A percentile compares a stretch with the other conserved stretches of the same genome.
phyloP scores from a whole-genome alignment of 2,329 filamentous ascomycete genomes.

The Trichoderma harzianum region DNA sequence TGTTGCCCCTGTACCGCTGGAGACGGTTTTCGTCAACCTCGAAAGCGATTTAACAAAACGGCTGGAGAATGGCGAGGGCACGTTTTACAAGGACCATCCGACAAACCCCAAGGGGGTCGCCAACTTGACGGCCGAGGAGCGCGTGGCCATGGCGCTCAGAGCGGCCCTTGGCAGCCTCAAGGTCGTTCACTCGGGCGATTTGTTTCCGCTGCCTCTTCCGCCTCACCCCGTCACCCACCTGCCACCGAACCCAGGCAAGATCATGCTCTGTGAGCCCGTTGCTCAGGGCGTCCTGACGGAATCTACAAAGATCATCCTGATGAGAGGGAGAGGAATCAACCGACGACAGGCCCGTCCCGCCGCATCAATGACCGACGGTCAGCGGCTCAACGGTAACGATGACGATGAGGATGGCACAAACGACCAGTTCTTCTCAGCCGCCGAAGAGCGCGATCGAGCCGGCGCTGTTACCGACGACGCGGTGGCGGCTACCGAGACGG shows the following conservation, averaged over 20 bases:
- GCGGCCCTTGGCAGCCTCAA: conserved; percentile 69
- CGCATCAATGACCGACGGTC: conserved; percentile 41
- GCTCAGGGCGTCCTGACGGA: conserved; percentile 78
- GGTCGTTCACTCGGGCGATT: conserved; percentile 79
- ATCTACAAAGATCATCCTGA: conserved; percentile 79
- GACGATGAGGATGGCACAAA: conserved; percentile 77
- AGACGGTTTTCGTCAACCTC: conserved; percentile 82
- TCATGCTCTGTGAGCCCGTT: conserved; percentile 92
- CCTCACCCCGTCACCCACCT: conserved; percentile 85
- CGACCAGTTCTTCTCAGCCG: conserved; percentile 89
- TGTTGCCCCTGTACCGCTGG: conserved; percentile 73
- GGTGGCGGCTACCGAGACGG: conserved; percentile 58
- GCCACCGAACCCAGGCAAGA: conserved; percentile 77
- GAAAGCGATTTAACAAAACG: conserved; percentile 77
- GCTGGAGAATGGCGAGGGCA: conserved; percentile 78
- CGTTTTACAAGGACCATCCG: conserved; percentile 67
- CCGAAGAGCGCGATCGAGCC: conserved; percentile 69
- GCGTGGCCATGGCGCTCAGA: conserved; percentile 64
- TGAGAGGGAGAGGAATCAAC: conserved; percentile 55
- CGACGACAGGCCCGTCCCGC: conserved; percentile 49
- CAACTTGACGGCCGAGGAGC: conserved; percentile 48
- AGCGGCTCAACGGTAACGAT: conserved; percentile 50
- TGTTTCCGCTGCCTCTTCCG: conserved; percentile 72
- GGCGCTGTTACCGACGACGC: conserved; percentile 57
- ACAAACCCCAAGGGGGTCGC: conserved; percentile 31